phyloP scores from a whole-genome alignment of 1,284 basidiomycete species.

The Ganoderma sinense region DNA sequence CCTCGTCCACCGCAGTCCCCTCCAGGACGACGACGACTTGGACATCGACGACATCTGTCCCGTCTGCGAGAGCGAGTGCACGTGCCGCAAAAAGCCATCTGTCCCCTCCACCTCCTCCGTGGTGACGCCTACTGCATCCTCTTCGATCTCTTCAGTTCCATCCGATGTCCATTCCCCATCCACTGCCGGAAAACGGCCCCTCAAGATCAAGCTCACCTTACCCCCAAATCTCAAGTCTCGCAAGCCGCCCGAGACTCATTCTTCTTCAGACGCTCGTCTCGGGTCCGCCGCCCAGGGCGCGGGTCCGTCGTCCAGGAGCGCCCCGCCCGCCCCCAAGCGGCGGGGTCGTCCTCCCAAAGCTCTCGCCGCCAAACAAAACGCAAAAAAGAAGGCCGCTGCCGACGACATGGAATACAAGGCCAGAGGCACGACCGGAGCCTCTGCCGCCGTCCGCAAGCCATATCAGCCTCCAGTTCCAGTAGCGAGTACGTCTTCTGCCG shows the following conservation, averaged over 20 bases:
- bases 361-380: slow-evolving; percentile 30
- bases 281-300: slow-evolving; percentile 19
- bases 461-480: slow-evolving; percentile 20
- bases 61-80: slow-evolving; percentile 87
- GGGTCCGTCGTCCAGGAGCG: slow-evolving; percentile 24
- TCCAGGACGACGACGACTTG: slow-evolving; percentile 68
- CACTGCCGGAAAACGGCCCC: slow-evolving; percentile 34
- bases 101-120: slow-evolving; percentile 39
- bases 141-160: slow-evolving; percentile 34
- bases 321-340: slow-evolving; percentile 49
- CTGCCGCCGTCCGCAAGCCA: slow-evolving; percentile 13
- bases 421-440: slow-evolving; percentile 35
- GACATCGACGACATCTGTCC: slow-evolving; percentile 85
- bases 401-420: slow-evolving; percentile 36
- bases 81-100: slow-evolving; percentile 58
- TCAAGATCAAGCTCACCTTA: slow-evolving; percentile 82
- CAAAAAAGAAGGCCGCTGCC: slow-evolving; percentile 28
- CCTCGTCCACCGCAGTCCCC: slow-evolving; percentile 29
- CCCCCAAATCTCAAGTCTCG: slow-evolving; percentile 52
- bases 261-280: slow-evolving; percentile 22
- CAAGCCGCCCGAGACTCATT: slow-evolving; percentile 28
- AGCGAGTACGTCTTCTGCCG: slow-evolving; percentile 25
- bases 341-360: slow-evolving; percentile 64
- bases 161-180: slow-evolving; percentile 34
- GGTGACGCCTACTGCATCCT: slow-evolving; percentile 36